A percentile compares a stretch with the other conserved stretches of the same genome.
phyloP scores from a whole-genome alignment of 345 rosid species.

The Arabidopsis thaliana region TAIR10.1 NC_003074.8:22639001-22639500 shows the following conservation, averaged over 20 bases:
- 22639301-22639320: slow-evolving; percentile 73
- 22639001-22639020: slow-evolving; percentile 78
- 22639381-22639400: slow-evolving; percentile 71
- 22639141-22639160: slow-evolving; percentile 70
- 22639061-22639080: slow-evolving; percentile 77
- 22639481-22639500: slow-evolving; percentile 74
- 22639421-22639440: slow-evolving; percentile 81
- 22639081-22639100: slow-evolving; percentile 76
- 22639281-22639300: slow-evolving; percentile 76
- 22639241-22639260: slow-evolving; percentile 69
- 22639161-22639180: slow-evolving; percentile 69
- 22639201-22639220: slow-evolving; percentile 62
- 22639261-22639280: slow-evolving; percentile 70
- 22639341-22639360: slow-evolving; percentile 71
- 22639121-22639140: slow-evolving; percentile 65
- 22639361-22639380: slow-evolving; percentile 75
- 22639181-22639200: slow-evolving; percentile 78
- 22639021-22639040: slow-evolving; percentile 95
- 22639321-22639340: slow-evolving; percentile 77
- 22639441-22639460: slow-evolving; percentile 84
- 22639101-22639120: slow-evolving; percentile 77
- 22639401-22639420: slow-evolving; percentile 78
- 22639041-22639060: slow-evolving; percentile 77
- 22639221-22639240: slow-evolving; percentile 96
- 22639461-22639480: slow-evolving; percentile 59